A percentile compares a stretch with the other conserved stretches of the same genome.
Evolutionary conservation across 2,329 filamentous ascomycete species (phyloP).

Genomic region (Aspergillus quadrilineatus): DNA sequence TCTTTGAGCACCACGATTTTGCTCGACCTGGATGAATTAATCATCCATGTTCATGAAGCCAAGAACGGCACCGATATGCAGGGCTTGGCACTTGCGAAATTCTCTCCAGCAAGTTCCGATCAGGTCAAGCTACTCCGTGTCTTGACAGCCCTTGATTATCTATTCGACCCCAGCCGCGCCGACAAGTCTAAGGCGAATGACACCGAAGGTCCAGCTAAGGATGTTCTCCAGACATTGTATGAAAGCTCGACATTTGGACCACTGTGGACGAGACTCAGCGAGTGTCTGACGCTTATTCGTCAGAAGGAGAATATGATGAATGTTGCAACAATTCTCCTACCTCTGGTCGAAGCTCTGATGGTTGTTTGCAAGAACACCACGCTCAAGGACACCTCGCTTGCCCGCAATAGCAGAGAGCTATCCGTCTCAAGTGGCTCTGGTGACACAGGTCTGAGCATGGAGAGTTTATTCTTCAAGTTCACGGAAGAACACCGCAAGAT

Average conservation of each 20-base stretch:
- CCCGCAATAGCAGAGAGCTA: slow-evolving; percentile 62
- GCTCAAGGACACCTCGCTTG: slow-evolving; percentile 63
- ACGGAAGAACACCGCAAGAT: slow-evolving; percentile 98
- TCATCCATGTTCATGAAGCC: slow-evolving; percentile 82
- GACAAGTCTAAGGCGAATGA: slow-evolving; percentile 54
- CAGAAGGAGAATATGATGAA: slow-evolving; percentile 94
- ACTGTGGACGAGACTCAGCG: slow-evolving; percentile 89
- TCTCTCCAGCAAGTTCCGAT: slow-evolving; percentile 92
- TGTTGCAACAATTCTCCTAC: slow-evolving; percentile 90
- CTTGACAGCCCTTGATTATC: slow-evolving; percentile 88
- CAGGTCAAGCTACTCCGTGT: slow-evolving; percentile 94
- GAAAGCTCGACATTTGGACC: slow-evolving; percentile 86
- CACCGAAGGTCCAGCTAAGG: slow-evolving; percentile 64
- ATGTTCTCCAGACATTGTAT: slow-evolving; percentile 83
- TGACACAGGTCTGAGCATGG: slow-evolving; percentile 69
- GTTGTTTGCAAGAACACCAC: slow-evolving; percentile 98
- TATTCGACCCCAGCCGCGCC: slow-evolving; percentile 79
- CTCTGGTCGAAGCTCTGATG: slow-evolving; percentile 95
- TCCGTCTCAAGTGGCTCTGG: slow-evolving; percentile 73
- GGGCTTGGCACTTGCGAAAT: slow-evolving; percentile 88
- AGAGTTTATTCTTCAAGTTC: slow-evolving; percentile 92
- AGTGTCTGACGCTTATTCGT: slow-evolving; percentile 82
- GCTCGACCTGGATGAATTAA: slow-evolving; percentile 76
- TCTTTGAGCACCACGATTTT: slow-evolving; percentile 81
- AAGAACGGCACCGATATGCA: slow-evolving; percentile 91